phyloP scores from a whole-genome alignment of 2,329 filamentous ascomycete species.

The Fusarium burgessii region DNA sequence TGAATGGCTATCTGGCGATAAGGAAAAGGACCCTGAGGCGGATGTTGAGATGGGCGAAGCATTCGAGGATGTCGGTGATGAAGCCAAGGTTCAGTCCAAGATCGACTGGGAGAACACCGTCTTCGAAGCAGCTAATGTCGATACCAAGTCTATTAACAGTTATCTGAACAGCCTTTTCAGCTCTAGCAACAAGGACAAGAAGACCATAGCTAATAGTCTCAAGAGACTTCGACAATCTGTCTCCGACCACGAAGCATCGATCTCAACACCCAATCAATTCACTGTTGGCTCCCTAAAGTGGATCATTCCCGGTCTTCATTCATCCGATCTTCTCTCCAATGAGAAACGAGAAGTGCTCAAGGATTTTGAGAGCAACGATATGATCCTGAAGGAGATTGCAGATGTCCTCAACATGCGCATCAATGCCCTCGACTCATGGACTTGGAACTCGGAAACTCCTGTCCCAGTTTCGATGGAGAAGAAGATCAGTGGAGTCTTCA shows the following conservation, averaged over 20 bases:
- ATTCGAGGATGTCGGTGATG: slow-evolving; percentile 57
- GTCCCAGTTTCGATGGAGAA: slow-evolving; percentile 58
- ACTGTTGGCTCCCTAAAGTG: slow-evolving; percentile 50
- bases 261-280: slow-evolving; percentile 53
- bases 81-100: slow-evolving; percentile 54
- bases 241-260: slow-evolving; percentile 47
- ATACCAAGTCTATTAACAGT: slow-evolving; percentile 52
- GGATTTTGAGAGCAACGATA: slow-evolving; percentile 56
- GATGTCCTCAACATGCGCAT: slow-evolving; percentile 67
- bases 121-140: slow-evolving; percentile 55
- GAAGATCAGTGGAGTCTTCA: slow-evolving; percentile 62
- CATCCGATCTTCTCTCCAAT: slow-evolving; percentile 58
- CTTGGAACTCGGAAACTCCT: slow-evolving; percentile 56
- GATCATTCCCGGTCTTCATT: slow-evolving; percentile 57
- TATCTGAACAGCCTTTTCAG: slow-evolving; percentile 59
- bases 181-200: slow-evolving; percentile 37
- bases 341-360: slow-evolving; percentile 57
- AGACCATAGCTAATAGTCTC: slow-evolving; percentile 42
- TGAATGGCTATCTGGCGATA: slow-evolving; percentile 57
- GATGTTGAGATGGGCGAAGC: slow-evolving; percentile 50
- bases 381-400: slow-evolving; percentile 61
- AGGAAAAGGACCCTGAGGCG: slow-evolving; percentile 21
- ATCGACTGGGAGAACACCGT: slow-evolving; percentile 59
- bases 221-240: slow-evolving; percentile 47
- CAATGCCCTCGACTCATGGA: slow-evolving; percentile 58